A percentile compares a stretch with the other conserved stretches of the same genome.
Evolutionary conservation across 257 asterid genomes (phyloP).

Genomic region (Salvia hispanica): DNA sequence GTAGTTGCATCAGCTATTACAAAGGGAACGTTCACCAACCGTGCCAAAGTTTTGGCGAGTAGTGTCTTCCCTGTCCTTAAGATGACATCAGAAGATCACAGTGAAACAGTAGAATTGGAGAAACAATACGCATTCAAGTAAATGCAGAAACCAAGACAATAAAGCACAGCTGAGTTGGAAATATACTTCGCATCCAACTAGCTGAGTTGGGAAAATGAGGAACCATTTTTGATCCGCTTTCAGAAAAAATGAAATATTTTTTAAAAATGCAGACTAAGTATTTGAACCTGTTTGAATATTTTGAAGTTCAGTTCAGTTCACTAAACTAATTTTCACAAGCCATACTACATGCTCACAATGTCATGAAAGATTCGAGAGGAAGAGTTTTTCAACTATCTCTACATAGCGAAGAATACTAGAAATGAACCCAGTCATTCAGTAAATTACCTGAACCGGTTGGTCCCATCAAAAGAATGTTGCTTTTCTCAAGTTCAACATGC

Average conservation of each 20-base stretch:
- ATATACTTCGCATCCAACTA: no score
- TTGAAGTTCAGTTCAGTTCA: not conserved
- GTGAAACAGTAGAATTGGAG: constrained; percentile 54
- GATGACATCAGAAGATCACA: constrained; percentile 50
- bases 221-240: no score
- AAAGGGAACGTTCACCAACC: constrained; percentile 94
- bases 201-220: no score
- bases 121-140: constrained; percentile 5
- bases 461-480: constrained; percentile 98
- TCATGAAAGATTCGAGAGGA: constrained; percentile 14
- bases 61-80: constrained; percentile 99
- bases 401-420: not conserved
- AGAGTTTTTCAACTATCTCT: constrained; percentile 1
- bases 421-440: constrained; percentile 30
- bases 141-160: constrained; percentile 16
- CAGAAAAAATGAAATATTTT: no score
- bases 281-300: not conserved
- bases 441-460: constrained; percentile 99
- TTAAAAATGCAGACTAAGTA: constrained; percentile 7
- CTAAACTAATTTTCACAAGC: constrained; percentile 9
- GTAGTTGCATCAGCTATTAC: constrained; percentile 99
- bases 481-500: constrained; percentile 91
- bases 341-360: constrained; percentile 7
- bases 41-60: constrained; percentile 98
- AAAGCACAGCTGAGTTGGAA: no score